phyloP scores from a whole-genome alignment of 2,329 filamentous ascomycete genomes.

The Alternaria incomplexa region DNA sequence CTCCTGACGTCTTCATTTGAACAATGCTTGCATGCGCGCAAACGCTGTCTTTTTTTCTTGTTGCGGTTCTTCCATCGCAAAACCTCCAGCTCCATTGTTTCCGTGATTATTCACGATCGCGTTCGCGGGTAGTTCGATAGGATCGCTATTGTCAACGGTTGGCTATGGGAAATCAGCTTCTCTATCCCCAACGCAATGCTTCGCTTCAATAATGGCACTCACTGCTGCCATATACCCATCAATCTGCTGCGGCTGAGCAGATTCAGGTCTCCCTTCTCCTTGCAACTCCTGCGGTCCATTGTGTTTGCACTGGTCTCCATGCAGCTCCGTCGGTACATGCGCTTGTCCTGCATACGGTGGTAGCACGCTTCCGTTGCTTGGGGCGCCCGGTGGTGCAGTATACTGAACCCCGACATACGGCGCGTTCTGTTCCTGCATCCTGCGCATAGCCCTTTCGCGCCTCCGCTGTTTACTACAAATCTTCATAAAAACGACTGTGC shows the following conservation, averaged over 20 bases:
- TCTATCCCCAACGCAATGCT: too few species aligned
- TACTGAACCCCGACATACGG: conserved; percentile 2
- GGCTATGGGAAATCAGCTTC: conserved; percentile 5
- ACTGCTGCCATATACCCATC: conserved; percentile 12
- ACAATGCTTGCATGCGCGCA: neutral
- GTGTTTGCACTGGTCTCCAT: neutral
- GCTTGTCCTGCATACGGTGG: neutral
- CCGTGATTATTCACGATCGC: neutral
- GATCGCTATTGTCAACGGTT: conserved; percentile 4
- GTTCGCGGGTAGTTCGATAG: conserved; percentile 17
- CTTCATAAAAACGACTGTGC: conserved; percentile 4
- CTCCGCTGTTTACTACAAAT: conserved; percentile 16
- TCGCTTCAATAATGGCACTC: neutral
- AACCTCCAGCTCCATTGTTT: neutral
- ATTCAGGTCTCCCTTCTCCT: neutral
- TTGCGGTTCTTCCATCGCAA: neutral
- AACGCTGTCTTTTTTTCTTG: neutral
- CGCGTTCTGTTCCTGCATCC: conserved; percentile 14
- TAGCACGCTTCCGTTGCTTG: neutral
- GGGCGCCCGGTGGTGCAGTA: neutral
- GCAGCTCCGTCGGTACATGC: neutral
- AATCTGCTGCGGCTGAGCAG: conserved; percentile 7
- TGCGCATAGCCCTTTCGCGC: conserved; percentile 6
- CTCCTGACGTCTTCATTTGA: neutral
- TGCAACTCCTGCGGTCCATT: conserved; percentile 15